Conservation (phyloP, 805 yeast genomes). For the Saturnispora gosingensis region DNA sequence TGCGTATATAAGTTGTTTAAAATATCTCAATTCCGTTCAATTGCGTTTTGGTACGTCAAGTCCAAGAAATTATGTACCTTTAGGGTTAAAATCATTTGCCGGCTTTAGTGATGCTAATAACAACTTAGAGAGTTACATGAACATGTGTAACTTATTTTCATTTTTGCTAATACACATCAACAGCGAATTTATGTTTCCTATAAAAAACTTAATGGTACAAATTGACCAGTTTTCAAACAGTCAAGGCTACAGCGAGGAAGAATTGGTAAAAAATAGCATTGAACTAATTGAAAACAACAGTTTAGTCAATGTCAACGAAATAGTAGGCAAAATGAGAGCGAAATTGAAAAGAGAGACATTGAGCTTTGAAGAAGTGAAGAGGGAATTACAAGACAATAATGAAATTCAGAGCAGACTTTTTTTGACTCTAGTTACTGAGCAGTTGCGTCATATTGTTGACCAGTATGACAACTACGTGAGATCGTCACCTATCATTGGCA, state of each 20-base stretch:
- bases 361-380: not conserved
- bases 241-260: not conserved
- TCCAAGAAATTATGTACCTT: conserved; percentile 18
- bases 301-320: not conserved
- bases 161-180: conserved; percentile 14
- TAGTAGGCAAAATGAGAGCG: not conserved
- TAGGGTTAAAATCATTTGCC: conserved; percentile 23
- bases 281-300: not conserved
- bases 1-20: conserved; percentile 17
- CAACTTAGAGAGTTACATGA: conserved; percentile 22
- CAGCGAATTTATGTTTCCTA: not conserved
- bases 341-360: not conserved
- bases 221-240: not conserved
- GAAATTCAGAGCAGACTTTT: not conserved
- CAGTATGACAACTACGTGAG: not conserved
- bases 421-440: not conserved
- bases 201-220: not conserved
- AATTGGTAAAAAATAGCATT: not conserved
- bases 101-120: conserved; percentile 20
- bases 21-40: conserved; percentile 14
- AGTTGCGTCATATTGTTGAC: not conserved
- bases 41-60: conserved; percentile 15
- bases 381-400: no score
- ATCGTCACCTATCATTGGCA: not conserved
- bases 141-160: conserved; percentile 26